phyloP scores from a whole-genome alignment of 2,329 filamentous ascomycete species.

The Raffaelea arxii region DNA sequence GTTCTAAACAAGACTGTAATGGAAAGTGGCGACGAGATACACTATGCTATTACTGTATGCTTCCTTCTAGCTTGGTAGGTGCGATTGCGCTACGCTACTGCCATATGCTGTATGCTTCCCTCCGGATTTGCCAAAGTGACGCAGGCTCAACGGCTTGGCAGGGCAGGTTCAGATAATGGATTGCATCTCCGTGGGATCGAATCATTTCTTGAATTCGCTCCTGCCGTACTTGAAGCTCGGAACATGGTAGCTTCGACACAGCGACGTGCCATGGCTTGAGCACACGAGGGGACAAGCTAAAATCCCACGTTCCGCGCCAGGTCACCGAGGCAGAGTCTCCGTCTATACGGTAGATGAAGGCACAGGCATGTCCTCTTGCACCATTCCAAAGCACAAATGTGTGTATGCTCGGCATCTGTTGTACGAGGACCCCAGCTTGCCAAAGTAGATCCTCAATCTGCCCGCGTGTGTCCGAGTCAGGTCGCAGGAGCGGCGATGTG shows the following conservation, averaged over 20 bases:
- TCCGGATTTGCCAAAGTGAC: conserved; percentile 24
- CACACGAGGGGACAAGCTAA: conserved; percentile 16
- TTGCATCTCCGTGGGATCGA: conserved; percentile 21
- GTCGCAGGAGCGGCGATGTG: conserved; percentile 20
- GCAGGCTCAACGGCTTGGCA: conserved; percentile 20
- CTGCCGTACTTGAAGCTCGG: conserved; percentile 15
- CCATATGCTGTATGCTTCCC: conserved; percentile 13
- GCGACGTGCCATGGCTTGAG: conserved; percentile 16
- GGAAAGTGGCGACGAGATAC: conserved; percentile 1
- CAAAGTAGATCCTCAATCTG: conserved; percentile 16
- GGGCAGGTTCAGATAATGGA: conserved; percentile 20
- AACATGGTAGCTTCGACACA: conserved; percentile 11
- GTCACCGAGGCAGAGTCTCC: conserved; percentile 16
- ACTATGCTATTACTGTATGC: too few species aligned
- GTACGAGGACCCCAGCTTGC: conserved; percentile 14
- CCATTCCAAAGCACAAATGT: conserved; percentile 26
- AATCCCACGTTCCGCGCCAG: conserved; percentile 23
- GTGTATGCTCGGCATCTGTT: conserved; percentile 20
- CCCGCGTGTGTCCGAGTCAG: conserved; percentile 7
- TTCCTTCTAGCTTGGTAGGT: too few species aligned
- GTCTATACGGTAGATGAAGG: conserved; percentile 21
- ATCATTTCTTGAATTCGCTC: conserved; percentile 14
- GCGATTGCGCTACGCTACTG: conserved; percentile 4
- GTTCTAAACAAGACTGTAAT: conserved; percentile 4
- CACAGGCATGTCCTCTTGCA: conserved; percentile 18